Conservation (phyloP, 257 asterid genomes). For the Capsicum rhomboideum region DNA sequence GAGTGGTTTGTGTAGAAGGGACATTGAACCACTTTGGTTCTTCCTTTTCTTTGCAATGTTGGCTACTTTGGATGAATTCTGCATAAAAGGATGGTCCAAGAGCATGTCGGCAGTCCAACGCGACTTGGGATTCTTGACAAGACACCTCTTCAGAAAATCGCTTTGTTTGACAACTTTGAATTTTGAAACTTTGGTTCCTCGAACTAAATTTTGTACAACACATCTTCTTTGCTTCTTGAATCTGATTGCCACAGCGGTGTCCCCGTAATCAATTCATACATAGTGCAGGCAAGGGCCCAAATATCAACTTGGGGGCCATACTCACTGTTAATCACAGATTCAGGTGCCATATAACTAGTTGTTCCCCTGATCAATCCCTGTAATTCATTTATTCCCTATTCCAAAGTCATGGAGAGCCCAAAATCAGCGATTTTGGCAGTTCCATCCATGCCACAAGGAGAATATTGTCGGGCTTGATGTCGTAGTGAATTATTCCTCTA, state of each 20-base stretch:
- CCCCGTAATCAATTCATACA: conserved; percentile 3
- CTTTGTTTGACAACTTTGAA: background rate
- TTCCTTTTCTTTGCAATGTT: background rate
- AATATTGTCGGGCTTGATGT: conserved; percentile 1
- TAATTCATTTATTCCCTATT: background rate
- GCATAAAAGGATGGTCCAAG: background rate
- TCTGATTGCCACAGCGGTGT: background rate
- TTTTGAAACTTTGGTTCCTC: background rate
- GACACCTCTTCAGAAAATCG: conserved; percentile 7
- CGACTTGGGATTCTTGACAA: background rate
- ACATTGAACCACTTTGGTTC: background rate
- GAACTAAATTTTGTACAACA: background rate
- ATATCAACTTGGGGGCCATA: background rate
- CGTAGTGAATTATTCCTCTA: background rate
- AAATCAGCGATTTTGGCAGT: conserved; percentile 3
- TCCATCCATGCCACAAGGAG: background rate
- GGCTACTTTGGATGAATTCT: background rate
- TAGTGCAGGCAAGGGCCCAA: conserved; percentile 10
- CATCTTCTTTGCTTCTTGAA: background rate
- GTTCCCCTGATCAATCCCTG: background rate
- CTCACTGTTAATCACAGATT: background rate
- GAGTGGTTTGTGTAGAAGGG: background rate
- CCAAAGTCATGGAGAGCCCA: background rate
- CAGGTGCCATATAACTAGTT: background rate
- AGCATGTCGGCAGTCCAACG: background rate